Base-by-base conservation (phyloP, 257 asterid genomes). In the Parsonsia alboflavescens region DNA sequence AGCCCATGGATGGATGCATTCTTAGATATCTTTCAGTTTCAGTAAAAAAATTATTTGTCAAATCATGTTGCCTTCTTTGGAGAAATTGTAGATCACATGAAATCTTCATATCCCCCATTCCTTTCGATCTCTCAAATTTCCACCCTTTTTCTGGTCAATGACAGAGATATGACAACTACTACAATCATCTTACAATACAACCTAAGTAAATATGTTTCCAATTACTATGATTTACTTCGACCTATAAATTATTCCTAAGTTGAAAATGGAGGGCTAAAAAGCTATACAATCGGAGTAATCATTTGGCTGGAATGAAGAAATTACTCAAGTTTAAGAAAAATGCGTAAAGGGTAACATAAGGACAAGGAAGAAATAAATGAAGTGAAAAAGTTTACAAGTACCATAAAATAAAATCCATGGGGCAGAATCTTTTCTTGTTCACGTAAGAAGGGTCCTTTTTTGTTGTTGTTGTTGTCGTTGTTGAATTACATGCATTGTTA, bases 21-120 rank as follows among this genome's bases (percentile, higher is more conserved):
- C 57, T 70, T 76, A 36, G 72, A 76, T 70, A 61, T 61, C 21
- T 59, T 76, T 58, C 10, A 48, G 49, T 59, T 69, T 39, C 36
- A 30, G 41, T 75, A 42, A 44, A 24, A 44, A 24, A 15, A 46
- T 70, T 11, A 76, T 70, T 61, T 10, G 64, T 21, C 72, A n/a
- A 70, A 76, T 69, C 24, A 33, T 28, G 65, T 42, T 44, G 56
- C 30, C 26, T 22, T 54, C 15, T 22, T 22, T 50, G 24, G 57
- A 76, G 24, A 58, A n/a, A 36, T 13, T 45, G 1, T 67, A 49
- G 50, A 70, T 76, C 67, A 36, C 48, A 61, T 61, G 57, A 70
- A 70, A 70, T 36, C 56, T 59, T 44, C 54, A 28, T 46, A 15
- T 69, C 33, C 58, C 46, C 28, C 53, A 53, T 76, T 56, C 48